A percentile compares a stretch with the other conserved stretches of the same genome.
Evolutionary conservation across 345 rosid genomes (phyloP).

Genomic region (Trapa incisa): DNA sequence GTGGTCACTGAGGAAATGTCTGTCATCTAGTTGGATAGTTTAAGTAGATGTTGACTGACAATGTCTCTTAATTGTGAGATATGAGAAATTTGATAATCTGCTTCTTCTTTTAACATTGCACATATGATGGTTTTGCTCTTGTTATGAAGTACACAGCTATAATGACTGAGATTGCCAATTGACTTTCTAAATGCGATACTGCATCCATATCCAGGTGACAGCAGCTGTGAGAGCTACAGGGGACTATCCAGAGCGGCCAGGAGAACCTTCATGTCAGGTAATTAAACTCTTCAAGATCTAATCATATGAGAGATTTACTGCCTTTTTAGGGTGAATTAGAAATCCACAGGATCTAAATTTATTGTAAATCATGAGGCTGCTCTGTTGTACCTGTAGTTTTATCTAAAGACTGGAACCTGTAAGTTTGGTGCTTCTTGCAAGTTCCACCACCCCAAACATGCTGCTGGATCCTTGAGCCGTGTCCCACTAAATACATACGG

Average conservation of each 20-base stretch:
- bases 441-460: conserved; percentile 86
- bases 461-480: conserved; percentile 48
- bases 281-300: not conserved
- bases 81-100: too few relatives aligned
- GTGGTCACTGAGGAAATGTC: too few relatives aligned
- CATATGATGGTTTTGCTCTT: too few relatives aligned
- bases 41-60: too few relatives aligned
- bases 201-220: conserved; percentile 34
- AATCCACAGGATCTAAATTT: not conserved
- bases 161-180: not conserved
- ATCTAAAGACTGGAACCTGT: conserved; percentile 74
- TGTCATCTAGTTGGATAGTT: too few relatives aligned
- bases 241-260: conserved; percentile 75
- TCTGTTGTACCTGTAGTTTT: conserved; percentile 46
- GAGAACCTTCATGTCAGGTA: conserved; percentile 89
- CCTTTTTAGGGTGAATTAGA: not conserved
- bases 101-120: too few relatives aligned
- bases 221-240: conserved; percentile 71
- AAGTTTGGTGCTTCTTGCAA: conserved; percentile 97
- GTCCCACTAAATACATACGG: conserved; percentile 57
- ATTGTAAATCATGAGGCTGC: not conserved
- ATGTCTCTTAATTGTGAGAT: too few relatives aligned
- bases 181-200: not conserved
- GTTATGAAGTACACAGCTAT: too few relatives aligned
- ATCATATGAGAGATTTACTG: not conserved